Evolutionary conservation across 129 eudicot species (phyloP).

Genomic region (Helianthus annuus): HanXRQr2.0-SUNRISE NC_035442.2:108385893-108386392

Average conservation of each 20-base stretch:
- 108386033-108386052: constrained; percentile 41
- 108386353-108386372: constrained; percentile 30
- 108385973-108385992: background rate
- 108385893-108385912: too few species aligned
- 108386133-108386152: constrained; percentile 38
- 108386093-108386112: constrained; percentile 25
- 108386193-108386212: constrained; percentile 26
- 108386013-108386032: constrained; percentile 29
- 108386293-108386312: constrained; percentile 29
- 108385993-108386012: constrained; percentile 18
- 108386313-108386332: constrained; percentile 23
- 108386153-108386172: constrained; percentile 27
- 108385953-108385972: background rate
- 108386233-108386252: constrained; percentile 41
- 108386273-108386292: constrained; percentile 39
- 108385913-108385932: too few species aligned
- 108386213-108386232: constrained; percentile 43
- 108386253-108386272: constrained; percentile 33
- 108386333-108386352: constrained; percentile 41
- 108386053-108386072: constrained; percentile 34
- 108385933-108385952: too few species aligned
- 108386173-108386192: constrained; percentile 34
- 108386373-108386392: constrained; percentile 41
- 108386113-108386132: constrained; percentile 28
- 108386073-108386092: constrained; percentile 17